Percentiles rank a stretch among this genome's conserved stretches.
These are phyloP conservation scores for Reutealis trisperma DNA, from an alignment of 345 rosid genomes.

Conservation along the genomic window DNA sequence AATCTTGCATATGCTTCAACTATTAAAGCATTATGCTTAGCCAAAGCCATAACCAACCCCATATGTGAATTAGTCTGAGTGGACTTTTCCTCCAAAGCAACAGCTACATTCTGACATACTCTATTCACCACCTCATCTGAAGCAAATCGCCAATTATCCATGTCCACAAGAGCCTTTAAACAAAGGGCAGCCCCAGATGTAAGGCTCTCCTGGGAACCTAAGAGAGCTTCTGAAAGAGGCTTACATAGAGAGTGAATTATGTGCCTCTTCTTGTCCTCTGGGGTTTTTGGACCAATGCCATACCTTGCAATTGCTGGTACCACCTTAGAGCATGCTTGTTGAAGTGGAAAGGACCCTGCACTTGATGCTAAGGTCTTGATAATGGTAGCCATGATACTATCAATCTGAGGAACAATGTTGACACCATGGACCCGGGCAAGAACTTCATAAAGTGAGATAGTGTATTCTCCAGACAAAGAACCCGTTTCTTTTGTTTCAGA, in stretches of 20 bases:
- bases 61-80: slow-evolving; percentile 74
- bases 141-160: slow-evolving; percentile 90
- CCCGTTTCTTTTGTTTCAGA: slow-evolving; percentile 92
- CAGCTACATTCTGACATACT: slow-evolving; percentile 87
- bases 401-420: slow-evolving; percentile 89
- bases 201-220: slow-evolving; percentile 78
- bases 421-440: slow-evolving; percentile 95
- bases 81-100: slow-evolving; percentile 75
- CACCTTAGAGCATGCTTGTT: slow-evolving; percentile 95
- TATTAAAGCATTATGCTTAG: slow-evolving; percentile 75
- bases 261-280: slow-evolving; percentile 64
- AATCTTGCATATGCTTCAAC: slow-evolving; percentile 93
- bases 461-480: slow-evolving; percentile 73
- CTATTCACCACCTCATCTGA: slow-evolving; percentile 86
- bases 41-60: slow-evolving; percentile 78
- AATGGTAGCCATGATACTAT: slow-evolving; percentile 77
- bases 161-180: slow-evolving; percentile 81
- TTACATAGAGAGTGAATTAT: slow-evolving; percentile 81
- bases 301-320: slow-evolving; percentile 90
- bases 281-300: slow-evolving; percentile 75
- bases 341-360: slow-evolving; percentile 93
- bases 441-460: slow-evolving; percentile 89
- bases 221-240: slow-evolving; percentile 79
- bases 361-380: slow-evolving; percentile 85
- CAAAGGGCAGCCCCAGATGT: slow-evolving; percentile 91